phyloP scores from a whole-genome alignment of 768 basidiomycete genomes.

The Kwoniella shandongensis region DNA sequence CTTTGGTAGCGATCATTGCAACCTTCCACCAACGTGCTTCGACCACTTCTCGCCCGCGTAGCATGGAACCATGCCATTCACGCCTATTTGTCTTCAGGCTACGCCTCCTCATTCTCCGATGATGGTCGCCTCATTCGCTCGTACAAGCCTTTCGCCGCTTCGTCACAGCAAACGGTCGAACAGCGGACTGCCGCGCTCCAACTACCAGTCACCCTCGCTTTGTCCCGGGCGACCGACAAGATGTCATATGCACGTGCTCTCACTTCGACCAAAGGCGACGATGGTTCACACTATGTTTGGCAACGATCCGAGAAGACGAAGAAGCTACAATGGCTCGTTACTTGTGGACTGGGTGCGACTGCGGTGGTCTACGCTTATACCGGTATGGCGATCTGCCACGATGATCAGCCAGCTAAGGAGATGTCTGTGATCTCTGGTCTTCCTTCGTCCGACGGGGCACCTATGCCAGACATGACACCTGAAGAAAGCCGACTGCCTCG shows the following conservation, averaged over 20 bases:
- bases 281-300: constrained; percentile 23
- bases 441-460: constrained; percentile 30
- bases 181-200: constrained; percentile 35
- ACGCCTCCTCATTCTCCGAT: constrained; percentile 21
- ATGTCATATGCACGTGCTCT: constrained; percentile 14
- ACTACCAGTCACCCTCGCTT: constrained; percentile 38
- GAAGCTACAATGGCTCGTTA: constrained; percentile 34
- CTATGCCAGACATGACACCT: constrained; percentile 12
- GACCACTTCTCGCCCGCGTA: constrained; percentile 32
- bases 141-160: constrained; percentile 30
- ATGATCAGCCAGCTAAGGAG: constrained; percentile 36
- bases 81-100: constrained; percentile 38
- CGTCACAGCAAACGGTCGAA: constrained; percentile 16
- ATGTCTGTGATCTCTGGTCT: constrained; percentile 25
- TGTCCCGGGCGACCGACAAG: constrained; percentile 25
- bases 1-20: constrained; percentile 33
- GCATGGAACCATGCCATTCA: constrained; percentile 51
- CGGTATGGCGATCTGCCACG: constrained; percentile 34
- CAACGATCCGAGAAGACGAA: constrained; percentile 34
- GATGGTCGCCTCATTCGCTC: constrained; percentile 25
- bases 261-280: not conserved
- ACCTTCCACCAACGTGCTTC: constrained; percentile 27
- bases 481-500: constrained; percentile 25
- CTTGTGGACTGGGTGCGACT: constrained; percentile 29
- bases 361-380: constrained; percentile 42